Evolutionary conservation across 225 moss, liverwort and hornwort species (phyloP).

Genomic region (Thuidium tamariscinum): DNA sequence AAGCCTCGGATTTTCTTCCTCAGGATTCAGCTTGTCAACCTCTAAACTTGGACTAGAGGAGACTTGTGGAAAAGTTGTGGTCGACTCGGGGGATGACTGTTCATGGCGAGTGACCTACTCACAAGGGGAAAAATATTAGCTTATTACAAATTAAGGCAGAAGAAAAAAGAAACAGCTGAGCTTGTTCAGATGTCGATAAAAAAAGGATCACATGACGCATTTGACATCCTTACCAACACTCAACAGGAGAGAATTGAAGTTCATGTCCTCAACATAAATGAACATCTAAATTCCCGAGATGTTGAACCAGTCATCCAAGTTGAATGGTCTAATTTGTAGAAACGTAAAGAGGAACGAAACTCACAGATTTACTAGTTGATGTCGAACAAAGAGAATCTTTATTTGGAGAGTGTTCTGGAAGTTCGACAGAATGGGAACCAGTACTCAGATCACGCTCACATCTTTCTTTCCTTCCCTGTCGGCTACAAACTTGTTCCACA

Average conservation of each 20-base stretch:
- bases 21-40: neutral
- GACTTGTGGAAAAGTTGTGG: neutral
- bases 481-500: neutral
- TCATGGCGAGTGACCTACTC: neutral
- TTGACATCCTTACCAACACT: neutral
- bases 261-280: neutral
- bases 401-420: neutral
- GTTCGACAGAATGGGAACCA: neutral
- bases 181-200: neutral
- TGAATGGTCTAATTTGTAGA: neutral
- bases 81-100: neutral
- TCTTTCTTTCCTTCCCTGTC: neutral
- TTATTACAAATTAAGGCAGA: no score
- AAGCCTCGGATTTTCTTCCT: neutral
- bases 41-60: neutral
- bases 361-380: neutral
- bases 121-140: neutral
- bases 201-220: neutral
- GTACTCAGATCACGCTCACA: neutral
- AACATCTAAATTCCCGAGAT: neutral
- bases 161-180: neutral
- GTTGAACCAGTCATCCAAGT: neutral
- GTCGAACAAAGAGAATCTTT: no score
- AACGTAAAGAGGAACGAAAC: neutral
- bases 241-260: neutral